Evolutionary conservation across 164 flowering plant genomes (phyloP), one percentile per base, ranked within the genome.

Genomic region (Chimonanthus salicifolius): DNA sequence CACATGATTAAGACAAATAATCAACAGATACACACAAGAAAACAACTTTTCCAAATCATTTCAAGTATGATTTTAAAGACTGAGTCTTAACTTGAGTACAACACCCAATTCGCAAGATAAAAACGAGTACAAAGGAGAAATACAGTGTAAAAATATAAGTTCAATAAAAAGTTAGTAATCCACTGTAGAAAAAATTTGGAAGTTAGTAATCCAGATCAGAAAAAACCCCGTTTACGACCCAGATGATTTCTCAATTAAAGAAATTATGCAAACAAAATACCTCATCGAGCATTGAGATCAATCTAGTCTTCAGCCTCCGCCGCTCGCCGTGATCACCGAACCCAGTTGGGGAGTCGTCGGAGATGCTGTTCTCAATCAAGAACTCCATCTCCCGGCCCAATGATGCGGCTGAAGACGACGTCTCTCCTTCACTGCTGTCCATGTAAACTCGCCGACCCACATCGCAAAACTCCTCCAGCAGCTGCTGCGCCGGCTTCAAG

Each of bases 251-350:
- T 43, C 47, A 33, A 48, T 33, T 66, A 11, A n/a, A 66, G 16
- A 9, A 66, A 9, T 54, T 54, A 54, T 4, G 15, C 5, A 54
- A 54, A 16, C n/a, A 13, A 43, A 47, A 16, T 80, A 90, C 97
- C 95, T 92, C 97, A 15, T 90, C 84, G 43, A 90, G 89, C 89
- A 92, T 85, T 3, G 92, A 85, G 45, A 92, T 75, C 43, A 92
- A 78, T 76, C 81, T 88, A 0, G 88, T 83, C 82, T 89, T 92
- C 80, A 83, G 86, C 72, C 85, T 70, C 21, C 78, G 64, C 20
- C 70, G 77, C 21, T 86, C 86, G 16, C 74, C 69, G 0, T 77
- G 85, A 67, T 80, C 87, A 15, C 76, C 82, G 48, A 67, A 47
- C 5, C 49, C 45, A 4, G 58, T 48, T 43, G 68, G 63, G 0